These are phyloP conservation scores for Pichia occidentalis DNA, from an alignment of 805 yeast genomes.

Conservation along the genomic window DNA sequence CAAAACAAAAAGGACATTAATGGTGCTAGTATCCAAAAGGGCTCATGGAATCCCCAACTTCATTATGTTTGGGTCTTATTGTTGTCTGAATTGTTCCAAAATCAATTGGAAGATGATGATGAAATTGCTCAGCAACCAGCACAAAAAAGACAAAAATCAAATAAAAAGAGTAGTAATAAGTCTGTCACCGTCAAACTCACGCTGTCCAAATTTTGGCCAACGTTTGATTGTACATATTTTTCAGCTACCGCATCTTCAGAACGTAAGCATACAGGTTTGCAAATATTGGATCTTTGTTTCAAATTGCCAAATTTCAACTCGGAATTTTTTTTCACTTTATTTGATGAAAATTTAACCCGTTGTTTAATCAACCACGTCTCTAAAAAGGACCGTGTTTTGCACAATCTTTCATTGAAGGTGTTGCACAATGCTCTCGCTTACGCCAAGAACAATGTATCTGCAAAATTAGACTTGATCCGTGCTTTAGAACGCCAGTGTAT, in stretches of 20 bases:
- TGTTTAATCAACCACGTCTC: slow-evolving; percentile 71
- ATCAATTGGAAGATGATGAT: slow-evolving; percentile 1
- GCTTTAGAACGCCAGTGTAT: slow-evolving; percentile 47
- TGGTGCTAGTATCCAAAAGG: slow-evolving; percentile 43
- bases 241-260: slow-evolving; percentile 74
- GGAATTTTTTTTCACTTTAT: slow-evolving; percentile 25
- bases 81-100: slow-evolving; percentile 36
- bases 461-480: slow-evolving; percentile 24
- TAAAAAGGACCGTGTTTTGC: slow-evolving; percentile 55
- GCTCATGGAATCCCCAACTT: slow-evolving; percentile 67
- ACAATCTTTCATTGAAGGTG: slow-evolving; percentile 56
- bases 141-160: slow-evolving; percentile 32
- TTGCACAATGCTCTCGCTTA: slow-evolving; percentile 37
- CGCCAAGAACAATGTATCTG: slow-evolving; percentile 33
- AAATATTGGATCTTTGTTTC: slow-evolving; percentile 50
- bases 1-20: slow-evolving; percentile 27
- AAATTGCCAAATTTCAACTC: slow-evolving; percentile 15
- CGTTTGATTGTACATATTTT: slow-evolving; percentile 76
- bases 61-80: slow-evolving; percentile 73
- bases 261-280: slow-evolving; percentile 81
- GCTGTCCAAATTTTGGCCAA: slow-evolving; percentile 69
- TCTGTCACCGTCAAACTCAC: slow-evolving; percentile 25
- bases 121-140: slow-evolving; percentile 21
- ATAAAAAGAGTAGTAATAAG: slow-evolving; percentile 12
- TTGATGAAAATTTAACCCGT: slow-evolving; percentile 64